Evolutionary conservation across 192 early-diverging fungal species (phyloP).

Genomic region (Jimgerdemannia flammicorona): DNA sequence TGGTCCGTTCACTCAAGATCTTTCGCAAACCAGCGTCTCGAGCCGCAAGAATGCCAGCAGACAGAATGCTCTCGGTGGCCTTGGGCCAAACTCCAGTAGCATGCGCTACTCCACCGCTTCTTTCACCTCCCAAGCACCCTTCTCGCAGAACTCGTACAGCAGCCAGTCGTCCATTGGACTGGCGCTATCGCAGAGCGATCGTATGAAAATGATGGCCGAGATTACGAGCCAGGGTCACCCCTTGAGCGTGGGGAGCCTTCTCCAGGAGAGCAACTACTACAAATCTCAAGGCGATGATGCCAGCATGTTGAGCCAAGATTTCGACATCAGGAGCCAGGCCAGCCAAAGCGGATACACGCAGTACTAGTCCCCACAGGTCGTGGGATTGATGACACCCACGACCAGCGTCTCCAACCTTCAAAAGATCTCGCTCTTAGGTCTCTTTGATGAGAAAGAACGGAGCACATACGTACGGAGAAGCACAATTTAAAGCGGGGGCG

Average conservation of each 20-base stretch:
- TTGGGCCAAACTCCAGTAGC: not conserved
- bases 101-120: not conserved
- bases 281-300: slow-evolving; percentile 53
- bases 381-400: not conserved
- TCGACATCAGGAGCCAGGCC: slow-evolving; percentile 46
- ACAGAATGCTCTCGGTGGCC: not conserved
- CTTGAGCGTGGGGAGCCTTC: slow-evolving; percentile 27
- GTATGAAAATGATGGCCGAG: slow-evolving; percentile 44
- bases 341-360: slow-evolving; percentile 51
- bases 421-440: not conserved
- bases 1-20: slow-evolving; percentile 57
- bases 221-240: slow-evolving; percentile 24
- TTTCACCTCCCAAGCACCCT: not conserved
- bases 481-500: not conserved
- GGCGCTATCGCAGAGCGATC: slow-evolving; percentile 52
- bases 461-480: not conserved
- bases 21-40: slow-evolving; percentile 49
- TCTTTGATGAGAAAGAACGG: not conserved
- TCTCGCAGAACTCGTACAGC: slow-evolving; percentile 53
- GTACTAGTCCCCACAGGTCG: slow-evolving; percentile 22
- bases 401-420: not conserved
- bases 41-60: slow-evolving; percentile 39
- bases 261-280: slow-evolving; percentile 59
- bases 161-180: slow-evolving; percentile 52
- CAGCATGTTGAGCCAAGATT: slow-evolving; percentile 54